Percentiles rank a stretch among this genome's conserved stretches.
Evolutionary conservation across 2,329 filamentous ascomycete species (phyloP).

Genomic region (Elsinoe ampelina): DNA sequence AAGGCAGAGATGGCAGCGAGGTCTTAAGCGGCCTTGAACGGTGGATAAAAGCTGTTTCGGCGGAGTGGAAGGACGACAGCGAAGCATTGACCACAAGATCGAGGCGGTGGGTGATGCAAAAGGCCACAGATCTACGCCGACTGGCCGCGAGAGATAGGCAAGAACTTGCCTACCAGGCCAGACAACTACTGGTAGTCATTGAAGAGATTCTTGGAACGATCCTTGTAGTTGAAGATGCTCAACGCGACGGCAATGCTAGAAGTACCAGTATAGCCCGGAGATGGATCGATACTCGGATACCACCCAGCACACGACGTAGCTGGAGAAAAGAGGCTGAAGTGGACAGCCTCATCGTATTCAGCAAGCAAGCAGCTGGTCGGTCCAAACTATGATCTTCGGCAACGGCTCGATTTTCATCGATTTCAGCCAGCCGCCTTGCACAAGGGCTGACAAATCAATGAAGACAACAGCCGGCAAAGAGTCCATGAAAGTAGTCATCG

Average conservation of each 20-base stretch:
- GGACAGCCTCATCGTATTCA: neutral
- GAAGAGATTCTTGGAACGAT: neutral
- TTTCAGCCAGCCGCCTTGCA: too few species aligned
- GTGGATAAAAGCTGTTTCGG: neutral
- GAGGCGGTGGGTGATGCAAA: neutral
- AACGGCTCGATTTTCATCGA: too few species aligned
- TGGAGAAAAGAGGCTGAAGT: neutral
- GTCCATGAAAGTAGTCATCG: too few species aligned
- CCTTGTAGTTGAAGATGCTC: neutral
- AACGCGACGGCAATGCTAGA: neutral
- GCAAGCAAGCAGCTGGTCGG: neutral
- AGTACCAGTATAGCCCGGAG: neutral
- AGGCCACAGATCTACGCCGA: neutral
- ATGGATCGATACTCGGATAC: neutral
- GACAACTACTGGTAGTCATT: neutral
- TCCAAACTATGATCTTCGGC: neutral
- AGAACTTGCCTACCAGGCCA: neutral
- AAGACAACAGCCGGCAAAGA: too few species aligned
- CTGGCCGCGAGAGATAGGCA: neutral
- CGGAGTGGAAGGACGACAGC: too few species aligned
- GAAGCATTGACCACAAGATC: too few species aligned
- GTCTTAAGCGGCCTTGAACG: neutral
- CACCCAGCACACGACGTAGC: neutral
- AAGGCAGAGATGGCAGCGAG: conserved; percentile 14
- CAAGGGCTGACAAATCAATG: too few species aligned